These are phyloP conservation scores for Populus tremula DNA, from an alignment of 345 rosid genomes.

Conservation along the genomic window DNA sequence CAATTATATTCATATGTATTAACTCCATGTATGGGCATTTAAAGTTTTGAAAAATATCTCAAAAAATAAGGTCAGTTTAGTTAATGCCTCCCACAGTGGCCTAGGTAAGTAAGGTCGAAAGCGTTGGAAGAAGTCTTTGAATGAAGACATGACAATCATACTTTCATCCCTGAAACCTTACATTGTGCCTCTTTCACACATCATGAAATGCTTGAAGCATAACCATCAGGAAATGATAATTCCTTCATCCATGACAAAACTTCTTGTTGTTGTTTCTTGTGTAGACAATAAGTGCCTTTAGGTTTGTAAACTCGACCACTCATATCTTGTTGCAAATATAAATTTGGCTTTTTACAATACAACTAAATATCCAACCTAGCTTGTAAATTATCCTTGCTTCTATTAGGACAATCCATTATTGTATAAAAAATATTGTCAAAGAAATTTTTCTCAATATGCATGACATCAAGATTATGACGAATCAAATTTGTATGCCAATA, in stretches of 20 bases:
- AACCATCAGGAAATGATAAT: not conserved
- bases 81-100: not conserved
- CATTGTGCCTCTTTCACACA: too few species aligned
- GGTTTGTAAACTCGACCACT: too few species aligned
- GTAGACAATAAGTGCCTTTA: too few species aligned
- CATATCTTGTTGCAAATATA: too few species aligned
- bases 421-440: not conserved
- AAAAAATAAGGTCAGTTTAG: not conserved
- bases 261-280: not conserved
- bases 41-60: not conserved
- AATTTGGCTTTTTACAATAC: not conserved
- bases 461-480: not conserved
- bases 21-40: not conserved
- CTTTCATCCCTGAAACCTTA: too few species aligned
- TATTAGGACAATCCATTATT: not conserved
- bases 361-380: not conserved
- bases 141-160: too few species aligned
- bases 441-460: not conserved
- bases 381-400: conserved; percentile 1
- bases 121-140: not conserved
- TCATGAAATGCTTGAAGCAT: not conserved
- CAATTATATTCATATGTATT: not conserved
- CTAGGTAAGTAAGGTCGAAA: not conserved
- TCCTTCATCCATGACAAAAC: not conserved
- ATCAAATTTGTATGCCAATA: not conserved